Conservation (phyloP, 148 eudicot species). For the Silene uniflora region DNA sequence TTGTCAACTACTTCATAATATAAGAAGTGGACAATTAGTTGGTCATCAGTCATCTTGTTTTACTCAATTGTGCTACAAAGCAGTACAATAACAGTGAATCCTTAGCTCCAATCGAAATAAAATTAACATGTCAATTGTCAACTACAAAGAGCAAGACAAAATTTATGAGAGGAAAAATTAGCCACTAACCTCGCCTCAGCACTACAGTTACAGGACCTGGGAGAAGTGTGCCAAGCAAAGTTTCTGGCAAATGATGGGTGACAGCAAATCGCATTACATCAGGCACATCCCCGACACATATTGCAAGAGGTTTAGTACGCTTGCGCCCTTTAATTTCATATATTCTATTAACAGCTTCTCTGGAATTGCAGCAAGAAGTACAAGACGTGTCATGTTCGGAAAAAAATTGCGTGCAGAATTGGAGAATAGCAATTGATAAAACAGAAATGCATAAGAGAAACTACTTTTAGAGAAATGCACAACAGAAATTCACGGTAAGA, state of each 20-base stretch:
- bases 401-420: neutral
- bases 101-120: no score
- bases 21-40: no score
- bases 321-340: conserved; percentile 92
- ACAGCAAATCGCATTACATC: conserved; percentile 69
- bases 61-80: no score
- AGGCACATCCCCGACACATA: conserved; percentile 82
- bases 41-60: no score
- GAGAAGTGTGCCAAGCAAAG: conserved; percentile 72
- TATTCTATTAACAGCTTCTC: conserved; percentile 72
- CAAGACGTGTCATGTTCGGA: neutral
- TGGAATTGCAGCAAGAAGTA: conserved; percentile 53
- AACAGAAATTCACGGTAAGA: neutral
- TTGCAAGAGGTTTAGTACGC: conserved; percentile 83
- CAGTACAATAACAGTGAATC: no score
- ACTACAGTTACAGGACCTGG: conserved; percentile 96
- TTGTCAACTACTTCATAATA: no score
- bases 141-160: neutral
- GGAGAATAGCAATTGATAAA: neutral
- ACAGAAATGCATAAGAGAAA: neutral
- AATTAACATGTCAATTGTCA: neutral
- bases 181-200: conserved; percentile 65
- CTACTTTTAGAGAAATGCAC: neutral
- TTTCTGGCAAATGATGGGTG: conserved; percentile 67
- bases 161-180: neutral